Base-by-base conservation (phyloP, 106 monocot species). In the Iris macrosiphon region DNA sequence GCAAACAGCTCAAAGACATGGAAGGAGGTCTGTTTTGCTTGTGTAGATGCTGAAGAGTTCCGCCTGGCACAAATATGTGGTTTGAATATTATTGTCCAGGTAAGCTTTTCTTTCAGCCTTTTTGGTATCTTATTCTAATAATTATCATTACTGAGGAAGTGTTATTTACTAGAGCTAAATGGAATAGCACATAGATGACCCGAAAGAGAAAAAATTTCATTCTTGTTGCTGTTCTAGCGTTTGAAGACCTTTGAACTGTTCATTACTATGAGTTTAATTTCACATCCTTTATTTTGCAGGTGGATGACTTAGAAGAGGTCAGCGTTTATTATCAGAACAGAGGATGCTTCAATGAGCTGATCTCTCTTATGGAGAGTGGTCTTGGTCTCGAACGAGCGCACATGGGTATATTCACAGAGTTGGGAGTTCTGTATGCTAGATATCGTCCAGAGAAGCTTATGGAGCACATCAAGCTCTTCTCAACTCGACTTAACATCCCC, bases 21-120 rank as follows among this genome's bases (percentile, higher is more conserved):
- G 94, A 94, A 94, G 65, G 94, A 94, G 64, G 94, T 94, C 52
- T 94, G 94, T 53, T 94, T 94, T 79, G 89, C 94, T 52, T 94
- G 94, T 71, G 94, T 94, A 35, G 89, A 94, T 72, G 94, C 94
- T 28, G 94, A 94, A 62, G 94, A 94, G 65, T 94, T 89, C 60
- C 84, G 94, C 3, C 59, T 94, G 68, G 94, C 94, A 4, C 94
- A 94, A 54, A 94, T 94, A 25, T 89, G 89, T 69, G 88, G 94
- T 45, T 75, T 94, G 40, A 94, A 89, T 62, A 85, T 94, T 24
- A 94, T 94, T 28, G 57, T 94, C 11, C 94, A 94, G 94, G 93
- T 94, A 66, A 26, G 16, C 25, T 62, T 52, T 51, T 31, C 80
- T 49, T 70, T 84, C 52, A 52, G 11, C 12, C 32, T 4, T 52